Evolutionary conservation across 2,329 filamentous ascomycete genomes (phyloP).

Genomic region (Leptosphaerulina australis): DNA sequence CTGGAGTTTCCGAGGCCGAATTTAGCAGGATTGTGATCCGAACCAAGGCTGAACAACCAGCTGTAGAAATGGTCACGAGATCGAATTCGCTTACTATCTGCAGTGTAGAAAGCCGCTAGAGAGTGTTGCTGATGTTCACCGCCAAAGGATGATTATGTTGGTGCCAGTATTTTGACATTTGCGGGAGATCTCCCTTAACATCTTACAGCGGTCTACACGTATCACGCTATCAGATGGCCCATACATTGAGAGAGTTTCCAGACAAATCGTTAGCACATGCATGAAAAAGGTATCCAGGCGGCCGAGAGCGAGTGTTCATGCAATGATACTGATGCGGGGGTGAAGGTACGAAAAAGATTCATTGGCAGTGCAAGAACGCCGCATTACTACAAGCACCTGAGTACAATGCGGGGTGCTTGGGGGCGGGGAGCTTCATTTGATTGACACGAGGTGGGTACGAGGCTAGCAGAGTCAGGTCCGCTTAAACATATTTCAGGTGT

Average conservation of each 20-base stretch:
- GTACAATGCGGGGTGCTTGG: conserved; percentile 24
- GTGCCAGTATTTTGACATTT: conserved; percentile 4
- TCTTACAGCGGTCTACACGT: too few relatives aligned
- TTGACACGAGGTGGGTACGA: conserved; percentile 11
- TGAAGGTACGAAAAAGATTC: conserved; percentile 5
- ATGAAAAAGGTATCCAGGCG: too few relatives aligned
- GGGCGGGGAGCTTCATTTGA: conserved; percentile 24
- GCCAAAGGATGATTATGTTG: neutral
- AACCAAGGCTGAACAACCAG: conserved; percentile 1
- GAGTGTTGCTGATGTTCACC: conserved; percentile 1
- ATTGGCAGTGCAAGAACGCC: conserved; percentile 6
- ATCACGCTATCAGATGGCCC: too few relatives aligned
- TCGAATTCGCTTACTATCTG: conserved; percentile 2
- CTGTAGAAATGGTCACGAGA: neutral
- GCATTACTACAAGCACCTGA: conserved; percentile 13
- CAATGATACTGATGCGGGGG: neutral
- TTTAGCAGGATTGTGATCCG: neutral
- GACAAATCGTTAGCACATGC: too few relatives aligned
- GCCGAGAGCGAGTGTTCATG: neutral
- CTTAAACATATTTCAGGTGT: too few relatives aligned
- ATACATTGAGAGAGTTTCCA: too few relatives aligned
- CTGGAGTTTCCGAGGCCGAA: neutral
- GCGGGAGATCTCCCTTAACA: neutral
- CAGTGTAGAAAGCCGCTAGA: conserved; percentile 6
- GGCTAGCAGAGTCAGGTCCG: too few relatives aligned